phyloP scores from a whole-genome alignment of 2,329 filamentous ascomycete species.

The Moelleriella libera region DNA sequence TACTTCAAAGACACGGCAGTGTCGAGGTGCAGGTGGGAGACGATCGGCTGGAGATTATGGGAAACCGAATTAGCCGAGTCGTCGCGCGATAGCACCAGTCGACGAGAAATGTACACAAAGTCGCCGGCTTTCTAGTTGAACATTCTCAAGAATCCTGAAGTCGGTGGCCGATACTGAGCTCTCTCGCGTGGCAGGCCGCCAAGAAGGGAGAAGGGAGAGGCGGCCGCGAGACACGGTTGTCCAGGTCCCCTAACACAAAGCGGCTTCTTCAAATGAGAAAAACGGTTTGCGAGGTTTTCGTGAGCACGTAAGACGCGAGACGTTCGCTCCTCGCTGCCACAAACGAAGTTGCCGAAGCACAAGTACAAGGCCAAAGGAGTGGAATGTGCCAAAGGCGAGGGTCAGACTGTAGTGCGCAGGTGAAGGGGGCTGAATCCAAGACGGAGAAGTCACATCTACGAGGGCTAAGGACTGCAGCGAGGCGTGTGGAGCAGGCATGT shows the following conservation, averaged over 20 bases:
- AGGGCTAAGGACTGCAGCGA: not conserved
- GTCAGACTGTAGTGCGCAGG: not conserved
- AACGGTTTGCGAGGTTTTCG: not conserved
- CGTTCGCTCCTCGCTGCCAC: not conserved
- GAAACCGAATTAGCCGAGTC: no score
- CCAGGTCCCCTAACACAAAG: not conserved
- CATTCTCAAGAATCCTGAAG: not conserved
- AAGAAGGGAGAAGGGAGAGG: not conserved
- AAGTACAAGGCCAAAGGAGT: slow-evolving; percentile 1
- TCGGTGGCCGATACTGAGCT: not conserved
- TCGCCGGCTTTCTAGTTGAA: not conserved
- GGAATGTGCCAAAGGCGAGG: slow-evolving; percentile 2
- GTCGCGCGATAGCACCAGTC: not conserved
- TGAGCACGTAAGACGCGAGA: not conserved
- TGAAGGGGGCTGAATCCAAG: not conserved
- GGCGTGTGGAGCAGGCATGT: not conserved
- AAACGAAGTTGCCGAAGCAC: not conserved
- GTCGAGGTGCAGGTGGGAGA: no score
- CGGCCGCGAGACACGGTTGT: no score
- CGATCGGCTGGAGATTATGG: no score
- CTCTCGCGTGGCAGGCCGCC: no score
- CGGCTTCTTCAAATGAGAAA: not conserved
- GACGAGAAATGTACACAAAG: not conserved
- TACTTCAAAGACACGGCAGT: no score
- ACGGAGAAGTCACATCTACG: not conserved